Evolutionary conservation across 2,329 filamentous ascomycete species (phyloP), one percentile per base, ranked within the genome.

Genomic region (Ascochyta pisi): DNA sequence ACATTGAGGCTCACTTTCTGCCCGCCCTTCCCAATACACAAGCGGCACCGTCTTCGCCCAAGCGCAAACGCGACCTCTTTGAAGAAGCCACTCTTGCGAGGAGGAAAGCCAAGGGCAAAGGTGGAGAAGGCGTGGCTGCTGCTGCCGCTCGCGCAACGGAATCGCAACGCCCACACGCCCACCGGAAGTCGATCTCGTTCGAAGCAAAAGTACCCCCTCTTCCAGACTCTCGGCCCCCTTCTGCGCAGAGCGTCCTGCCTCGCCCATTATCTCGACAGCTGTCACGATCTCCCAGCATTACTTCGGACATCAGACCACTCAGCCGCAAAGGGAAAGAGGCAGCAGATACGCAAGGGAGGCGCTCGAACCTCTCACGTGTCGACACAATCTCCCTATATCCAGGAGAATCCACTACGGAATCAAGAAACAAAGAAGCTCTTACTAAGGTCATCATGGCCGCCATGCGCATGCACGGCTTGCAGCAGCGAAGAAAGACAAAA

Each of bases 361-460:
- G 70, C 10, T 74, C 74, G 12, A 62, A 64, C 8, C 55, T 77
- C 8, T 75, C 70, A 0, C 68, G 69, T 6, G 73, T 78, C 4
- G 66, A 66, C n/a, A 76, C 70, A 6, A 55, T 73, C 5, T 57
- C 70, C 2, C 42, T 61, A 3, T 65, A 69, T 9, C 57, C 69
- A 1, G 70, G 73, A 44, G 73, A 76, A 24, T 68, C 71, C 2
- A 72, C 69, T 0, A 71, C 66, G 2, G 75, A 78, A 47, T 68
- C 68, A 3, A 62, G 72, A n/a, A 84, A 84, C 65, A 83, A 82
- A 56, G 79, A 81, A n/a, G 66, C 77, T 2, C 69, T 84, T 3
- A 79, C 79, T 0, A 74, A 78, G n/a, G 72, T 82, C 4, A 78
- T 83, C 23, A 81, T 83, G 78, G 78, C 81, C 6, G 81, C 79